Percentiles rank a stretch among this genome's conserved stretches.
Conservation (phyloP, 805 yeast species). For the Starmerella etchellsii region DNA sequence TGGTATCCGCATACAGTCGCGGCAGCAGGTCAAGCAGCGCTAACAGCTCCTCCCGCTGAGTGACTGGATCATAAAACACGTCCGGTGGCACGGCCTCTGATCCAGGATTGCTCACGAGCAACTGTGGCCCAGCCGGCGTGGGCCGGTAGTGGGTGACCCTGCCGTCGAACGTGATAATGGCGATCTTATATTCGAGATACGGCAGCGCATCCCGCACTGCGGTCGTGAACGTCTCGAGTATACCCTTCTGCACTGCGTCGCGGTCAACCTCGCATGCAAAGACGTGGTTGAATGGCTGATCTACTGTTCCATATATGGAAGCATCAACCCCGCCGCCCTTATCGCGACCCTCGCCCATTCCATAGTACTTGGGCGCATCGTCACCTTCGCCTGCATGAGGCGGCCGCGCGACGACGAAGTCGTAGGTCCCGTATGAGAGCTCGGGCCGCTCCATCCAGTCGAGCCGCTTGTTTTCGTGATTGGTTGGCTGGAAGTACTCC, state of each 20-base stretch:
- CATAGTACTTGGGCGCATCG: too few species aligned
- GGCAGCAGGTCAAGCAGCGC: constrained; percentile 54
- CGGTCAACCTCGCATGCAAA: constrained; percentile 60
- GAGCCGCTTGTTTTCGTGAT: constrained; percentile 45
- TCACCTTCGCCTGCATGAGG: not conserved
- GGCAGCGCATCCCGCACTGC: constrained; percentile 48
- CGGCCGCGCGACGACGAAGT: constrained; percentile 52
- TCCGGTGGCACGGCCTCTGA: constrained; percentile 61
- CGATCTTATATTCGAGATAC: constrained; percentile 35
- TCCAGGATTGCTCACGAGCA: constrained; percentile 35
- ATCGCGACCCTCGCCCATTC: not conserved
- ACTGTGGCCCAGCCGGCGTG: constrained; percentile 12
- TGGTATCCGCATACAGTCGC: constrained; percentile 30
- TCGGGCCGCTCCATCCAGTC: constrained; percentile 63
- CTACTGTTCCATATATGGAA: constrained; percentile 38
- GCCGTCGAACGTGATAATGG: constrained; percentile 66
- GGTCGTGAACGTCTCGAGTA: constrained; percentile 45
- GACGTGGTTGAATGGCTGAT: constrained; percentile 42
- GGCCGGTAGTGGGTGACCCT: constrained; percentile 47
- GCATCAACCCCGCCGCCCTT: not conserved
- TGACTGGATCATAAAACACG: constrained; percentile 33
- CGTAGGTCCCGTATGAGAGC: constrained; percentile 70
- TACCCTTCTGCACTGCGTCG: constrained; percentile 44
- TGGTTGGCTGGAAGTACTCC: constrained; percentile 54
- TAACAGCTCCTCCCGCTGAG: constrained; percentile 27